Base-by-base conservation (phyloP, 495 filamentous ascomycete genomes). In the Penicillium arizonense region DNA sequence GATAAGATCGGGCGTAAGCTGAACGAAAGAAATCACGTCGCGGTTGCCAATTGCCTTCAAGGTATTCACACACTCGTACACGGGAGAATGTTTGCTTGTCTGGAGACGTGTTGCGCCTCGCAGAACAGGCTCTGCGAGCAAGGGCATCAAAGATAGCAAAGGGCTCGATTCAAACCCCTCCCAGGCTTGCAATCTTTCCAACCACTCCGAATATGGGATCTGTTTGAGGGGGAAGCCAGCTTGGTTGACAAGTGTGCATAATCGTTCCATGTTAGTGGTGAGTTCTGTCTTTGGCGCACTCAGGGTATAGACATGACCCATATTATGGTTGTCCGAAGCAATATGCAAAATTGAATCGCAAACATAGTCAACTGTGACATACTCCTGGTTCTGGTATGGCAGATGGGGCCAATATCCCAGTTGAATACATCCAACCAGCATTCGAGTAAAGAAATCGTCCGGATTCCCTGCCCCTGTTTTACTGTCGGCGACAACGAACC, bases 391-490 rank as follows among this genome's bases (percentile, higher is more conserved):
- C 36, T 61, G 57, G 2, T 37, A 3, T 4, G 59, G 59, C 2
- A 58, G 48, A 5, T 50, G 23, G 0, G 65, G 65, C 6, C 35
- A 69, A 0, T 14, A n/a, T 3, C 60, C 54, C 10, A 52, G 9
- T 20, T 58, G 52, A 13, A 64, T 57, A 42, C 55, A 59, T 0
- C 36, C 52, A 5, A 56, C 30, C 5, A 69, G 46, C 14, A 69
- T 23, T 3, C 65, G 62, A 42, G 36, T 39, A 10, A 62, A 46
- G 44, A 65, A 60, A 45, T 69, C 65, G n/a, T 66, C 56, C 7
- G 63, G 51, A 14, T 63, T 68, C 18, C 53, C 45, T 1, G 16
- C 37, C 6, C 58, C 65, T 5, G 55, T 58, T 4, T 21, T 10
- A 26, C 45, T 50, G 28, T 65, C 40, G 2, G 60, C 66, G 7